A percentile compares a stretch with the other conserved stretches of the same genome.
Conservation (phyloP, 352 stramenopile species). For the Globisporangium barbulae region DNA sequence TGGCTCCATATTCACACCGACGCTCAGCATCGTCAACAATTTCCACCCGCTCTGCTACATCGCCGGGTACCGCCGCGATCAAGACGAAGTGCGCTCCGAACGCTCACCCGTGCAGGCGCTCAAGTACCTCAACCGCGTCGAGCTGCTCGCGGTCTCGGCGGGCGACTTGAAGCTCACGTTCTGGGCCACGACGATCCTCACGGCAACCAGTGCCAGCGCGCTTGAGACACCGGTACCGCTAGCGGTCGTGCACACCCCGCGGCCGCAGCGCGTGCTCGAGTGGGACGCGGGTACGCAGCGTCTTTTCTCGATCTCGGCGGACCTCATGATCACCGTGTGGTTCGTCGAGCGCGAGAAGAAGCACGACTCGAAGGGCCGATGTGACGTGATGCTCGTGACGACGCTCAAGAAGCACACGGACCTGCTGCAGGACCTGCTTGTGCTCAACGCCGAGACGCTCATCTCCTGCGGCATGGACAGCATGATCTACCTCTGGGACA, state of each 20-base stretch:
- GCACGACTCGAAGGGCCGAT: slow-evolving; percentile 35
- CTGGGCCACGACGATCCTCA: slow-evolving; percentile 63
- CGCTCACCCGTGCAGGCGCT: slow-evolving; percentile 70
- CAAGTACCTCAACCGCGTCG: slow-evolving; percentile 56
- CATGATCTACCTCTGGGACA: slow-evolving; percentile 74
- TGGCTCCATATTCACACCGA: slow-evolving; percentile 29
- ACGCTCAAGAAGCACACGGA: slow-evolving; percentile 70
- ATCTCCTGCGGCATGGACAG: slow-evolving; percentile 77
- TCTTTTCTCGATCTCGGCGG: slow-evolving; percentile 71
- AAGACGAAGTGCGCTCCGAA: slow-evolving; percentile 74
- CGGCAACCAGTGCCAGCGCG: slow-evolving; percentile 50
- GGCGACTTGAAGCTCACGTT: slow-evolving; percentile 80
- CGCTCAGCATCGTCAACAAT: slow-evolving; percentile 54
- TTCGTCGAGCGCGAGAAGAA: slow-evolving; percentile 37
- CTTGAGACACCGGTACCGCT: slow-evolving; percentile 62
- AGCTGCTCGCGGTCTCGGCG: slow-evolving; percentile 66
- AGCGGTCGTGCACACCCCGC: slow-evolving; percentile 58
- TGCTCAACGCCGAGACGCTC: slow-evolving; percentile 68
- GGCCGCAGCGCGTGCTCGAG: slow-evolving; percentile 68
- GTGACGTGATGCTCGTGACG: slow-evolving; percentile 47
- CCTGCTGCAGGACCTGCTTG: slow-evolving; percentile 64
- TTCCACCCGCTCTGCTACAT: slow-evolving; percentile 75
- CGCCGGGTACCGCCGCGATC: slow-evolving; percentile 64
- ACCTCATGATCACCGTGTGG: slow-evolving; percentile 69
- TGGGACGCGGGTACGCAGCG: slow-evolving; percentile 51